phyloP scores from a whole-genome alignment of 345 rosid species.

The Populus davidiana region DNA sequence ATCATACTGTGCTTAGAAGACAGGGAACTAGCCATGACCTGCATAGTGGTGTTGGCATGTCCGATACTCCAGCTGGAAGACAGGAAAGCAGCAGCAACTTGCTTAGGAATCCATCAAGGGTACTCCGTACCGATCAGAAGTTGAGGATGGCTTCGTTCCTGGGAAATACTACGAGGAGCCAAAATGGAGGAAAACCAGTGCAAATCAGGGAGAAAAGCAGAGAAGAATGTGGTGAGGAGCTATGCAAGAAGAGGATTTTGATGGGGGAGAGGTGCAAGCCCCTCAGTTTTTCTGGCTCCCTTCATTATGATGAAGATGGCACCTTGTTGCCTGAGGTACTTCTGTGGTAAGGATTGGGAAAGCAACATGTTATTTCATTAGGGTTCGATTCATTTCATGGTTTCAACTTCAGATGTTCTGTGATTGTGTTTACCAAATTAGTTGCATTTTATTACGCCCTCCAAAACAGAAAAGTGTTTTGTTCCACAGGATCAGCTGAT shows the following conservation, averaged over 20 bases:
- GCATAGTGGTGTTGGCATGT: no score
- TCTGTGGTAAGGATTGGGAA: background rate
- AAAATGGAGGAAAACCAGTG: background rate
- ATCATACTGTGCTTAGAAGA: background rate
- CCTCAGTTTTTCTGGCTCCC: slow-evolving; percentile 35
- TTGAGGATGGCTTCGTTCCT: slow-evolving; percentile 19
- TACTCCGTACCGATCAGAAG: slow-evolving; percentile 18
- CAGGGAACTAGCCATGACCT: background rate
- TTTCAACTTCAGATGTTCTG: background rate
- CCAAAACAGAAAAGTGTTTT: background rate
- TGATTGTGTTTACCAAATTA: background rate
- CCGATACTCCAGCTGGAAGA: background rate
- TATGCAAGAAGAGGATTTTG: slow-evolving; percentile 75
- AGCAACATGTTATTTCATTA: background rate
- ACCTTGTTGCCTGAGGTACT: slow-evolving; percentile 37
- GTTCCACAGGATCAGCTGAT: background rate
- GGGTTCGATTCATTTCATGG: background rate
- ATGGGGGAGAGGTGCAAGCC: slow-evolving; percentile 67
- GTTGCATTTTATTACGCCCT: background rate
- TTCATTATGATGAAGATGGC: slow-evolving; percentile 47
- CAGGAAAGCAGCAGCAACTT: background rate
- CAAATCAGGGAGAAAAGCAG: background rate
- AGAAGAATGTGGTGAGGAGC: slow-evolving; percentile 22
- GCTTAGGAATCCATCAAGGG: slow-evolving; percentile 22
- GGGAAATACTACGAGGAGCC: slow-evolving; percentile 12